Conservation (phyloP, 1,139 yeast species). For the Yamadazyma aaseri region DNA sequence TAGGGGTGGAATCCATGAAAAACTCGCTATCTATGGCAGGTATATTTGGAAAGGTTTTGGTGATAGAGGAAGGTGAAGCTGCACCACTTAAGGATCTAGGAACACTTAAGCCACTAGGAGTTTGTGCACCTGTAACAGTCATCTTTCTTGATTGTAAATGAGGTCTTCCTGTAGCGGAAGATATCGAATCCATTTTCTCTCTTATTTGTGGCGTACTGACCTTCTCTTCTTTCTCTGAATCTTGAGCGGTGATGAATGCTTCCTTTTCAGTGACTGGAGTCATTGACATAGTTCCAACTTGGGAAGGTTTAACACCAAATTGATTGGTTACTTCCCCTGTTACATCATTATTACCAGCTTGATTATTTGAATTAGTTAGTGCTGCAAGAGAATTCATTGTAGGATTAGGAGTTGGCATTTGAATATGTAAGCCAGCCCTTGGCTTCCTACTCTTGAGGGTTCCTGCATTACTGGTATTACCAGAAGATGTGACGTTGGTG, state of each 20-base stretch:
- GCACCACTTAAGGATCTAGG: conserved; percentile 13
- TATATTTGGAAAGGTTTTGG: conserved; percentile 31
- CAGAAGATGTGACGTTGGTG: neutral
- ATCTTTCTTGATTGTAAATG: conserved; percentile 13
- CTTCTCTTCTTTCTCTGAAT: conserved; percentile 15
- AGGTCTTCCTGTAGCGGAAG: conserved; percentile 7
- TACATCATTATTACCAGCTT: conserved; percentile 21
- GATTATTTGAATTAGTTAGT: conserved; percentile 22
- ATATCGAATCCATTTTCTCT: conserved; percentile 21
- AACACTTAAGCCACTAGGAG: conserved; percentile 14
- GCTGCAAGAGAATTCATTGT: conserved; percentile 35
- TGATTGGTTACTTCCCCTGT: conserved; percentile 51
- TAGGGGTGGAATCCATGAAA: conserved; percentile 39
- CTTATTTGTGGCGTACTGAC: conserved; percentile 13
- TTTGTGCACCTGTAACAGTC: conserved; percentile 11
- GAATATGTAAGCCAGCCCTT: conserved; percentile 43
- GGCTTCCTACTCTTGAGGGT: conserved; percentile 19
- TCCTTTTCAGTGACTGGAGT: conserved; percentile 73
- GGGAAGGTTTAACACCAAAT: conserved; percentile 60
- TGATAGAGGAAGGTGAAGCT: conserved; percentile 9
- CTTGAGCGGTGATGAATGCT: conserved; percentile 14
- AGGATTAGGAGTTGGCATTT: conserved; percentile 49
- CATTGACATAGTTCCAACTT: conserved; percentile 58
- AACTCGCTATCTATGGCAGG: conserved; percentile 40
- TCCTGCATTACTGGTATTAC: neutral